Evolutionary conservation across 2,329 filamentous ascomycete species (phyloP), one percentile per base, ranked within the genome.

Genomic region (Akanthomyces uredinophilus): DNA sequence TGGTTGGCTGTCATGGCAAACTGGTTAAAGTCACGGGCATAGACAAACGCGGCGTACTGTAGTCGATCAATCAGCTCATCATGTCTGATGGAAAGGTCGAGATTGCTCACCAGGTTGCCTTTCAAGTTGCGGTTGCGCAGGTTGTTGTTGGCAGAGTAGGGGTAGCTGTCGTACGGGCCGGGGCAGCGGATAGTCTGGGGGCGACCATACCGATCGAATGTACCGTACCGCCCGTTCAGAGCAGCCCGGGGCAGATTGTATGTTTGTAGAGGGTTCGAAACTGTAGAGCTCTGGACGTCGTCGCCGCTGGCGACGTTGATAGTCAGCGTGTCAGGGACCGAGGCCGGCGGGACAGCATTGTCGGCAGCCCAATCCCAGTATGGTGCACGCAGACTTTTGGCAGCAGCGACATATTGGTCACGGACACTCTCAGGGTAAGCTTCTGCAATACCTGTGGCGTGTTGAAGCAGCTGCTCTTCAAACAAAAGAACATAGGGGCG

Each of bases 281-380:
- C 35, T 6, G 5, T 29, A 4, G 37, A 69, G 1, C 66, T 70
- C 20, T 73, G 66, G 29, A 60, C 41, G 11, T 37, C 51, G 13
- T 64, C 14, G 5, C 63, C 63, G 29, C 60, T 49, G 58, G 64
- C 47, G 11, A 64, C 32, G 43, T 57, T 62, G 62, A 65, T 53
- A 2, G 8, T 62, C 24, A 64, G 8, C 7, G 39, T 56, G 5
- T 3, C 20, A 8, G 64, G 62, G 1, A 62, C 63, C 4, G 67
- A 73, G 6, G 73, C 73, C 0, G 68, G 65, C 4, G 79, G 78
- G 3, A 81, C 68, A 7, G 59, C 63, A 1, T 73, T 59, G 43
- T 77, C 69, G 13, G 63, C 61, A 0, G 75, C 78, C 79, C 78
- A 81, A 69, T 81, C 79, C 79, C 79, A 81, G 69, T 72, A 80